A percentile compares a stretch with the other conserved stretches of the same genome.
These are phyloP conservation scores for Bipolaris bicolor DNA, from an alignment of 2,329 filamentous ascomycete species.

Conservation along the genomic window DNA sequence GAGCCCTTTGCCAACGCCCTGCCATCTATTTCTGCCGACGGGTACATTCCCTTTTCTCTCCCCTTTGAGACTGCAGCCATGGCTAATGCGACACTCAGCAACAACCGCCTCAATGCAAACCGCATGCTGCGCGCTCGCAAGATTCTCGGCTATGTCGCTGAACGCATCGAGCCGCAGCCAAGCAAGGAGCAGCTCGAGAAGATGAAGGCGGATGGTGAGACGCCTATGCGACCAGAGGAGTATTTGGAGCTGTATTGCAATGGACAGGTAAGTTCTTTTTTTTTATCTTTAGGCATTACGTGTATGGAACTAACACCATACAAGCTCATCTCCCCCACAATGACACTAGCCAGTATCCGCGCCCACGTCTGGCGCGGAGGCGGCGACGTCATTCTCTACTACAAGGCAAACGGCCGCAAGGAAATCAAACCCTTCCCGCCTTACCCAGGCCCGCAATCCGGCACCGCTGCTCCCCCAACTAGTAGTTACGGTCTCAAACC, in stretches of 20 bases:
- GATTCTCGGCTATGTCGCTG: conserved; percentile 88
- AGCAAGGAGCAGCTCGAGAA: conserved; percentile 63
- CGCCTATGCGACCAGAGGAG: conserved; percentile 76
- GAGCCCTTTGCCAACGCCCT: conserved; percentile 79
- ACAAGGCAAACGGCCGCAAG: conserved; percentile 90
- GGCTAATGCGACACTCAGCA: conserved; percentile 56
- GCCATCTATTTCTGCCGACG: conserved; percentile 77
- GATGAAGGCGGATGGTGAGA: conserved; percentile 11
- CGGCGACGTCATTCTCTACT: conserved; percentile 89
- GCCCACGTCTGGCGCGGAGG: conserved; percentile 93
- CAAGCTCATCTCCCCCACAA: conserved; percentile 73
- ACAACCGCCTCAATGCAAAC: conserved; percentile 93
- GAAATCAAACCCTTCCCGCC: conserved; percentile 51
- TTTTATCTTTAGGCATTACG: too few relatives aligned
- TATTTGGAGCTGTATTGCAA: conserved; percentile 96
- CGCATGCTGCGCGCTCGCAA: conserved; percentile 96
- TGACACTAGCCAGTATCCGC: conserved; percentile 92
- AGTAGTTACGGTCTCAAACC: conserved; percentile 12
- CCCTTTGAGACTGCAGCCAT: conserved; percentile 31
- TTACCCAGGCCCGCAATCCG: conserved; percentile 25
- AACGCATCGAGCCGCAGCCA: conserved; percentile 78
- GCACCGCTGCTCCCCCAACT: conserved; percentile 10
- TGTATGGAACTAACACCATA: background rate
- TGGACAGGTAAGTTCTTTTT: conserved; percentile 73
- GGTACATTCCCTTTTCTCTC: conserved; percentile 52